Conservation (phyloP, 139 green algal genomes). For the Tetratostichococcus sp. region DNA sequence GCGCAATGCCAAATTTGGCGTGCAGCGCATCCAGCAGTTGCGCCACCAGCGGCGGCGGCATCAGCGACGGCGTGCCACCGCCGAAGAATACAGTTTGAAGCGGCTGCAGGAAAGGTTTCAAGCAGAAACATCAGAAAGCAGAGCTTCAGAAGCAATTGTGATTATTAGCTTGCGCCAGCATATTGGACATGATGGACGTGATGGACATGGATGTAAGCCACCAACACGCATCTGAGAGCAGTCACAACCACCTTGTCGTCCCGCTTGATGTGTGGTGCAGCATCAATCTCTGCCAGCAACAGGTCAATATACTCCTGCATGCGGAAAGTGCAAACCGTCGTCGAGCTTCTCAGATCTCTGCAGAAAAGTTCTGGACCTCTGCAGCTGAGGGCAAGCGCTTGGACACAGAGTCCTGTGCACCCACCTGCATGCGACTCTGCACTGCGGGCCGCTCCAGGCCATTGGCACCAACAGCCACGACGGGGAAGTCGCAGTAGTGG, state of each 20-base stretch:
- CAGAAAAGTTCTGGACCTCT: no score
- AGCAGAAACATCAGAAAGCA: constrained; percentile 1
- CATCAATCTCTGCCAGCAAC: constrained; percentile 2
- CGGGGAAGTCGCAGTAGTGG: constrained; percentile 75
- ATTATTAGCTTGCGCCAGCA: no score
- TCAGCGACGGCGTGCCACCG: constrained; percentile 84
- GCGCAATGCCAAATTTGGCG: constrained; percentile 59
- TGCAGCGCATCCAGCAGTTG: constrained; percentile 59
- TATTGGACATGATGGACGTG: no score
- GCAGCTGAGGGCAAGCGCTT: no score
- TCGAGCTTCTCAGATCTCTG: no score
- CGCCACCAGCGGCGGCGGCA: constrained; percentile 65
- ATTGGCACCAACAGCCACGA: not conserved
- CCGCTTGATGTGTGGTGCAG: not conserved
- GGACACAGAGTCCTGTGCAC: no score
- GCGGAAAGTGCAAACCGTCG: no score
- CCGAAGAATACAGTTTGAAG: constrained; percentile 88
- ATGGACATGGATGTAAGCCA: no score
- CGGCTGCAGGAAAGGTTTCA: constrained; percentile 2
- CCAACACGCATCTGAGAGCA: constrained; percentile 1
- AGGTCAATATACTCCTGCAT: constrained; percentile 30
- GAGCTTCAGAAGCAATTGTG: not conserved
- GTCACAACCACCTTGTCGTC: not conserved
- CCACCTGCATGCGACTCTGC: constrained; percentile 23
- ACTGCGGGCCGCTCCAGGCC: not conserved